Conservation (phyloP, 768 basidiomycete genomes). For the Termitomyces sp. region DNA sequence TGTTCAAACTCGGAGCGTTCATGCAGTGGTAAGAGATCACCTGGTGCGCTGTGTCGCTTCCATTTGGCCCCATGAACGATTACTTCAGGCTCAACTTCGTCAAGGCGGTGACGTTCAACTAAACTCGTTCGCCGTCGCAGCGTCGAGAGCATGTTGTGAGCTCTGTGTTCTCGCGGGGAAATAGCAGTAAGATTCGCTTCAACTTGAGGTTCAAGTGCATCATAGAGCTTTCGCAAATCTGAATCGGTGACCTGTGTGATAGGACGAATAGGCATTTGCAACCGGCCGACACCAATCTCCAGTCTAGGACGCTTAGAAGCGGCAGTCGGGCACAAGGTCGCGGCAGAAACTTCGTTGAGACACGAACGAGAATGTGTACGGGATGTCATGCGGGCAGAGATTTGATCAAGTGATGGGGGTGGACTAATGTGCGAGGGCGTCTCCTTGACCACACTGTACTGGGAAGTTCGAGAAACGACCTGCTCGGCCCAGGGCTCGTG, state of each 20-base stretch:
- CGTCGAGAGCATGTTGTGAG: conserved; percentile 60
- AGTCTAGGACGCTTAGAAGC: conserved; percentile 20
- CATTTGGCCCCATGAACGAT: conserved; percentile 29
- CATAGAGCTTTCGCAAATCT: conserved; percentile 23
- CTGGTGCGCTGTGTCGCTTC: conserved; percentile 59
- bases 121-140: conserved; percentile 51
- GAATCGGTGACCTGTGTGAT: conserved; percentile 20
- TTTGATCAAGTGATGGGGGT: conserved; percentile 72
- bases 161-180: conserved; percentile 48
- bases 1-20: conserved; percentile 53
- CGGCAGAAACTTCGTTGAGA: conserved; percentile 11
- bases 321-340: conserved; percentile 28
- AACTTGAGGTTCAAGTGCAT: conserved; percentile 26
- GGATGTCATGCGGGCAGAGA: conserved; percentile 54
- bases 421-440: conserved; percentile 13
- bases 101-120: conserved; percentile 21
- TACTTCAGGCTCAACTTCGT: conserved; percentile 10
- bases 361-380: conserved; percentile 26
- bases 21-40: conserved; percentile 43
- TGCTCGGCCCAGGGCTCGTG: conserved; percentile 58
- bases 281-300: conserved; percentile 32
- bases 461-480: conserved; percentile 51
- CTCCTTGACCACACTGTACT: conserved; percentile 16
- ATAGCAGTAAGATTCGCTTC: conserved; percentile 36
- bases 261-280: conserved; percentile 34